Conservation (phyloP, 139 green algal genomes). For the Chlorella sp. region DNA sequence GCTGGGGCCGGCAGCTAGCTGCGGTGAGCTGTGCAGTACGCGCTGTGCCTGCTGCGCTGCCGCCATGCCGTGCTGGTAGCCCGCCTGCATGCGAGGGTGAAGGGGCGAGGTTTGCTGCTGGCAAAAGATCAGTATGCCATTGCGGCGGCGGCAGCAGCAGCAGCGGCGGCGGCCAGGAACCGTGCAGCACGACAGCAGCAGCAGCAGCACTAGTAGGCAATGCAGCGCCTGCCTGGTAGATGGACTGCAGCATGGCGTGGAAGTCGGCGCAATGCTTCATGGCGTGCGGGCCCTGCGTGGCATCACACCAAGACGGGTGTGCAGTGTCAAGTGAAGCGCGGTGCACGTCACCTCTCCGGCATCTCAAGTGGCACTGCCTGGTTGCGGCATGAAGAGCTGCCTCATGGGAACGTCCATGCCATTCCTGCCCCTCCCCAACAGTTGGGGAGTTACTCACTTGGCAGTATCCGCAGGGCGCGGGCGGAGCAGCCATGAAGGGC, state of each 20-base stretch:
- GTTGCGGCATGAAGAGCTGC: no score
- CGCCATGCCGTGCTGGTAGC: slow-evolving; percentile 13
- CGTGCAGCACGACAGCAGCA: neutral
- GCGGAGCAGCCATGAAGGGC: neutral
- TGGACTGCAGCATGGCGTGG: slow-evolving; percentile 20
- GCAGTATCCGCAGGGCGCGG: slow-evolving; percentile 22
- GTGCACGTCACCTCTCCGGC: no score
- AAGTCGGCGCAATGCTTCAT: slow-evolving; percentile 18
- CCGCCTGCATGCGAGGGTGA: neutral
- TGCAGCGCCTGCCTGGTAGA: neutral
- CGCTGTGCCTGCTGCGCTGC: slow-evolving; percentile 14
- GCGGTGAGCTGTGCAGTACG: neutral
- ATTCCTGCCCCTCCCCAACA: no score
- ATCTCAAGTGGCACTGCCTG: no score
- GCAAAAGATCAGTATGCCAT: no score
- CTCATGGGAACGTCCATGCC: no score
- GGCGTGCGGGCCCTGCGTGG: neutral
- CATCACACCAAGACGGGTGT: no score
- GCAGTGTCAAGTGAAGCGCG: no score
- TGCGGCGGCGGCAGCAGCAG: neutral
- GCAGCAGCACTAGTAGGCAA: neutral
- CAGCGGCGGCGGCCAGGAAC: no score
- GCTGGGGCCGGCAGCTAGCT: no score
- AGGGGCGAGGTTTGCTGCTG: no score
- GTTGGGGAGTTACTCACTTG: no score